Percentiles rank a stretch among this genome's conserved stretches.
Evolutionary conservation across 352 stramenopile genomes (phyloP).

Genomic region (Globisporangium uncinulatum): DNA sequence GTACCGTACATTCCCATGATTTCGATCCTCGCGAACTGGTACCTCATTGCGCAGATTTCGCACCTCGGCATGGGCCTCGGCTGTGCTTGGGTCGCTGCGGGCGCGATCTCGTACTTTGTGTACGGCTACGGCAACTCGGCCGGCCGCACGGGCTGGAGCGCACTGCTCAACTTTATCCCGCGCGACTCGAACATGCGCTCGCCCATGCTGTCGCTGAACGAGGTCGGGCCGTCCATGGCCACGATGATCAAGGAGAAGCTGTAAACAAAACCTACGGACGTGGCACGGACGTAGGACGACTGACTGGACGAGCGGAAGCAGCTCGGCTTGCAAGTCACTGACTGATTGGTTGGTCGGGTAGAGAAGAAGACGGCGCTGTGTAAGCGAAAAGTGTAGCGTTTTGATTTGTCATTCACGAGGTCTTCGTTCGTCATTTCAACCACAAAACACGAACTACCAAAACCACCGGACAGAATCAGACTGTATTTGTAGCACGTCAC

Average conservation of each 20-base stretch:
- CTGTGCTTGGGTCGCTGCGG: constrained; percentile 37
- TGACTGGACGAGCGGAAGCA: no score
- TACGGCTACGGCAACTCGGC: constrained; percentile 49
- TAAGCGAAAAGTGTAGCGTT: no score
- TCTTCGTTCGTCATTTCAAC: no score
- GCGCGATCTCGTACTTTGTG: constrained; percentile 48
- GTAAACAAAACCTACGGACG: no score
- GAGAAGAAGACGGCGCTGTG: no score
- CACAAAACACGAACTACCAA: no score
- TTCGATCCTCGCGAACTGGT: constrained; percentile 58
- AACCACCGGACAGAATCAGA: no score
- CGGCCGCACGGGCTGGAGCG: constrained; percentile 32
- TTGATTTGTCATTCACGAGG: no score
- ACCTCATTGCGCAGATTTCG: constrained; percentile 51
- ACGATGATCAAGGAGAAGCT: constrained; percentile 30
- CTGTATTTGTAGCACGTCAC: no score
- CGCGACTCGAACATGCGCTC: constrained; percentile 35
- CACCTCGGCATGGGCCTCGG: constrained; percentile 28
- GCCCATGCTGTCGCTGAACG: constrained; percentile 56
- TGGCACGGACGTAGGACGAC: no score
- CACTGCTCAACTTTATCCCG: constrained; percentile 40
- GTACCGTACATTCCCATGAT: constrained; percentile 52
- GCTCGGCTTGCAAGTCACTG: no score
- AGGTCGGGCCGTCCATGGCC: constrained; percentile 24
- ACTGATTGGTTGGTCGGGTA: no score